phyloP scores from a whole-genome alignment of 805 yeast species.

The Myxozyma sirexii region DNA sequence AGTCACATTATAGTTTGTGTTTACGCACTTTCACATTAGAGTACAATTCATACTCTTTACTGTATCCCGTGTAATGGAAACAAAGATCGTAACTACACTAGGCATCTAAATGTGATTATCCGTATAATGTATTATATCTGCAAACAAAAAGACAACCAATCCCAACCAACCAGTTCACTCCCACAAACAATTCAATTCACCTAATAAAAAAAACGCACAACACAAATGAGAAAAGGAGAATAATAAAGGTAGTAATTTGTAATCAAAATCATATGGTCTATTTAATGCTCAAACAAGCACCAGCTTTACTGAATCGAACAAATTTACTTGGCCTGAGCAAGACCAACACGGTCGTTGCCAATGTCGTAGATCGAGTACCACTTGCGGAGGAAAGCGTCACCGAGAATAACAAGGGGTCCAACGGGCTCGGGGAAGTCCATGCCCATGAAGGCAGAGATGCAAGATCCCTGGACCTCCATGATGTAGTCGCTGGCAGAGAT shows the following conservation, averaged over 20 bases:
- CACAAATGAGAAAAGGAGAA: not conserved
- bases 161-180: conserved; percentile 7
- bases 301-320: not conserved
- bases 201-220: not conserved
- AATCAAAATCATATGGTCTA: not conserved
- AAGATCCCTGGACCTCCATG: conserved; percentile 89
- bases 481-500: conserved; percentile 89
- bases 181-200: not conserved
- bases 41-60: too few relatives aligned
- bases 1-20: too few relatives aligned
- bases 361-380: conserved; percentile 93
- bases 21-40: too few relatives aligned
- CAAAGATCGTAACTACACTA: too few relatives aligned
- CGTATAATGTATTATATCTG: conserved; percentile 3
- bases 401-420: conserved; percentile 94
- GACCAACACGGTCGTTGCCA: conserved; percentile 89
- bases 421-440: conserved; percentile 97
- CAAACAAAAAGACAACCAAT: conserved; percentile 1
- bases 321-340: conserved; percentile 71
- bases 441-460: conserved; percentile 95
- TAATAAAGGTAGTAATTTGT: not conserved
- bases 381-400: conserved; percentile 95
- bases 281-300: not conserved
- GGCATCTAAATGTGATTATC: not conserved
- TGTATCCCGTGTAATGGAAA: too few relatives aligned